Evolutionary conservation across 1,284 basidiomycete species (phyloP).

Genomic region (Cystobasidium sp.): DNA sequence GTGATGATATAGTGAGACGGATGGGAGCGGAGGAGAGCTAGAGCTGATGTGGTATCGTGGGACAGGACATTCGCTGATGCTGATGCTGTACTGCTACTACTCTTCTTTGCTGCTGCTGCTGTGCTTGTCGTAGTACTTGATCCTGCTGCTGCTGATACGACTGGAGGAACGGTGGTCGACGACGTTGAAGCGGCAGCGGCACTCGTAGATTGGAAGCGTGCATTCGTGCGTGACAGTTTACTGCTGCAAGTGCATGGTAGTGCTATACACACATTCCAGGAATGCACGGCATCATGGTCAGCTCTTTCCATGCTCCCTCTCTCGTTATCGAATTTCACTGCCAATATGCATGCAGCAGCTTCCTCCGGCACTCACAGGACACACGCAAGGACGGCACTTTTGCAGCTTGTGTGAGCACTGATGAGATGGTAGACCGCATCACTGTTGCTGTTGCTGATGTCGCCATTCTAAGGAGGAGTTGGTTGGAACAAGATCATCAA

Average conservation of each 20-base stretch:
- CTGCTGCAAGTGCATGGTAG: slow-evolving; percentile 24
- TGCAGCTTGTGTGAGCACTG: no score
- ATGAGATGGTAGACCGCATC: no score
- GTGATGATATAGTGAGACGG: slow-evolving; percentile 87
- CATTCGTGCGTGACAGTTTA: neutral
- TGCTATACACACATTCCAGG: neutral
- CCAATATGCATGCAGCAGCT: no score
- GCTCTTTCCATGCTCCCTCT: neutral
- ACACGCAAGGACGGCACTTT: no score
- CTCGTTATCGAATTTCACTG: neutral
- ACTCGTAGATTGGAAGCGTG: slow-evolving; percentile 11
- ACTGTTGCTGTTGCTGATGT: no score
- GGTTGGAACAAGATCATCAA: no score
- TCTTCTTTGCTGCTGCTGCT: slow-evolving; percentile 1
- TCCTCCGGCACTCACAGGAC: no score
- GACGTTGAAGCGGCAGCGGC: neutral
- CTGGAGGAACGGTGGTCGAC: neutral
- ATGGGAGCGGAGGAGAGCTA: slow-evolving; percentile 62
- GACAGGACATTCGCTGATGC: neutral
- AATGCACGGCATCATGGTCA: neutral
- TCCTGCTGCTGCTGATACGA: no score
- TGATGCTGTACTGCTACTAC: neutral
- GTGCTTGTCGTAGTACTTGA: neutral
- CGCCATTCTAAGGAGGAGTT: no score
- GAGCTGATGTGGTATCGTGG: slow-evolving; percentile 49